Evolutionary conservation across 495 filamentous ascomycete species (phyloP), one percentile per base, ranked within the genome.

Genomic region (Hypoxylon rickii): DNA sequence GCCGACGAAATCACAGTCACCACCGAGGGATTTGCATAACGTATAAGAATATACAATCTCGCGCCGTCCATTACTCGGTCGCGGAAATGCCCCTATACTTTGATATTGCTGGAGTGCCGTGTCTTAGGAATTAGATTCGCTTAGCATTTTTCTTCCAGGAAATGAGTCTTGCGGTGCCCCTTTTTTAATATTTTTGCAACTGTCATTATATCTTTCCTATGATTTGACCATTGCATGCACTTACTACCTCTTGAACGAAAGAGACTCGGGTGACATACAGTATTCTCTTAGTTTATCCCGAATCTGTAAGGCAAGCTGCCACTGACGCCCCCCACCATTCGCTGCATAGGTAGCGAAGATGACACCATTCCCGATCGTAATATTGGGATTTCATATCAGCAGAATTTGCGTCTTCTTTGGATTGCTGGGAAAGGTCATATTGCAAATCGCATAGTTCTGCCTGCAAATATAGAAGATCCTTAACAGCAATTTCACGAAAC

Each of bases 381-480:
- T n/a, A 5, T 15, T 38, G 33, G 8, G 32, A 43, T 15, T 55
- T 52, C 1, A 16, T 38, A 34, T 55, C 24, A 2, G 26, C 37
- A 8, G 37, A 36, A 8, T 66, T 34, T 18, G 61, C 55, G 32
- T 66, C 64, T 12, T 55, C 29, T 11, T 46, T 19, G 13, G 55
- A 61, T 32, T 67, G 51, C 1, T 48, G 42, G 10, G 49, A 16
- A 0, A 71, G 61, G 26, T 67, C 60, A 37, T 63, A 53, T 51
- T 73, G 56, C 20, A 70, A 65, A 38, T 64, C 44, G 3, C 51
- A 51, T 15, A 70, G 44, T 29, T 67, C 72, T 4, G 68, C 70
- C 55, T 73, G 73, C 22, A 67, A 61, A 46, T 73, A 72, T 7
- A 75, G 57, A 19, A 73, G 31, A 34, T 72, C 70, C 36, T 66